phyloP scores from a whole-genome alignment of 2,329 filamentous ascomycete genomes.

The Calonectria hongkongensis region DNA sequence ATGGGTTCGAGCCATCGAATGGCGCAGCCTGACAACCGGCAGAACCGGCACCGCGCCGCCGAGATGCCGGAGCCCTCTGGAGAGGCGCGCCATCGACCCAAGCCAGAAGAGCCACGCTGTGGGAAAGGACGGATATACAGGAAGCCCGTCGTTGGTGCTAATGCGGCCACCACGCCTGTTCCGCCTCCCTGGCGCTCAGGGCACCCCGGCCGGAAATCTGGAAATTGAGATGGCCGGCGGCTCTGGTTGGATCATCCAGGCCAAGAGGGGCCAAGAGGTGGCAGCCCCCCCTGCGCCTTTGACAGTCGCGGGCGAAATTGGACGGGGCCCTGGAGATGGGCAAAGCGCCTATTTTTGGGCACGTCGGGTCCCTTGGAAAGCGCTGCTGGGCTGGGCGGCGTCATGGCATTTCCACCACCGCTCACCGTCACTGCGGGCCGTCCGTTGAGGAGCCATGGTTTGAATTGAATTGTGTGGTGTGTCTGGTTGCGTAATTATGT shows the following conservation, averaged over 20 bases:
- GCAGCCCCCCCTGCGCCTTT: slow-evolving; percentile 10
- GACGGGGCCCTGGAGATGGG: slow-evolving; percentile 12
- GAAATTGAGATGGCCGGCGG: slow-evolving; percentile 31
- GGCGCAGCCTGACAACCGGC: slow-evolving; percentile 21
- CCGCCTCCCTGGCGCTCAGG: slow-evolving; percentile 2
- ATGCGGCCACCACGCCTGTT: slow-evolving; percentile 21
- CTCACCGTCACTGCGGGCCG: slow-evolving; percentile 7
- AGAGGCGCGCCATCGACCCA: not conserved
- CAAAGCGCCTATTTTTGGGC: slow-evolving; percentile 33
- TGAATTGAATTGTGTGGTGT: not conserved
- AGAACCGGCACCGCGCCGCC: slow-evolving; percentile 19
- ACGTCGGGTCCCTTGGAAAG: slow-evolving; percentile 7
- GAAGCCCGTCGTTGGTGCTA: slow-evolving; percentile 17
- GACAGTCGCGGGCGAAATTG: slow-evolving; percentile 38
- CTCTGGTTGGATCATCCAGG: slow-evolving; percentile 31
- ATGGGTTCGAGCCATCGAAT: slow-evolving; percentile 5
- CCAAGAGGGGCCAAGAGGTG: not conserved
- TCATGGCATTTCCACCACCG: slow-evolving; percentile 10
- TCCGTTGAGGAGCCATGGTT: not conserved
- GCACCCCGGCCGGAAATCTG: not conserved
- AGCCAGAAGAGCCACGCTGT: no score
- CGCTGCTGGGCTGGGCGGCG: not conserved
- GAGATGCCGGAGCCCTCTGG: slow-evolving; percentile 9
- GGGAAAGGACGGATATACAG: slow-evolving; percentile 3
- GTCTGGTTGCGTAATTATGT: not conserved